Base-by-base conservation (phyloP, 1,139 yeast genomes). In the Magnusiomyces sp. region DNA sequence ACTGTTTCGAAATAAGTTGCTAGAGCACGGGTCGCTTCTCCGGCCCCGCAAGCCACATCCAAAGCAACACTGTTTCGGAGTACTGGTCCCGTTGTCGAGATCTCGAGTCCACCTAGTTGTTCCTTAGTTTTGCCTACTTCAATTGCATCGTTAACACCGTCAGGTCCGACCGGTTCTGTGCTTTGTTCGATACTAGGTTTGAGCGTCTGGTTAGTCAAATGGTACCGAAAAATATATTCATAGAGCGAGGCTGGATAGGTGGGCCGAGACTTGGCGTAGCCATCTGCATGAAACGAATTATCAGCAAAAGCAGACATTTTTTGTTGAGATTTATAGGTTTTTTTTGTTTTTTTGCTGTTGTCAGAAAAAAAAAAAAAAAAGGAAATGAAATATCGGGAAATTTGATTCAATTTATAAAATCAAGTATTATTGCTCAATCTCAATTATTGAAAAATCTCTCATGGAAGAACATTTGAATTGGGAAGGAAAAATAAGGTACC, bases 11-110 rank as follows among this genome's bases (percentile, higher is more conserved):
- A 76, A 14, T 63, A 50, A 1, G 71, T 56, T 1, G 73, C 61
- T 51, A 85, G 62, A 45, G 80, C 77, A 54, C 75, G 70, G 0
- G 94, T 75, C 0, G 84, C 92, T 55, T 81, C 81, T 0, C 95
- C 95, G 0, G 95, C 83, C 1, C 96, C 96, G 62, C 89, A 81
- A 0, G 95, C 96, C 16, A 85, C 69, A 64, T 88, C 96, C 6
- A 86, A 63, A 1, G 79, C 77, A 23, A 23, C 7, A 23, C 29
- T 23, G 29, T 7, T 7, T 7, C 7, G 4, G 7, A 23, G 29
- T 7, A 23, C 29, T 5, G 29, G 29, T 7, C 29, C 29, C 7
- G 29, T 23, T 23, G 4, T 7, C 7, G 29, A 23, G 29, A 23
- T 7, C 29, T 23, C 29, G 29, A 23, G 29, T 7, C 29, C 29